Evolutionary conservation across 2,329 filamentous ascomycete genomes (phyloP), one percentile per base, ranked within the genome.

Genomic region (Aspergillus novoparasiticus): DNA sequence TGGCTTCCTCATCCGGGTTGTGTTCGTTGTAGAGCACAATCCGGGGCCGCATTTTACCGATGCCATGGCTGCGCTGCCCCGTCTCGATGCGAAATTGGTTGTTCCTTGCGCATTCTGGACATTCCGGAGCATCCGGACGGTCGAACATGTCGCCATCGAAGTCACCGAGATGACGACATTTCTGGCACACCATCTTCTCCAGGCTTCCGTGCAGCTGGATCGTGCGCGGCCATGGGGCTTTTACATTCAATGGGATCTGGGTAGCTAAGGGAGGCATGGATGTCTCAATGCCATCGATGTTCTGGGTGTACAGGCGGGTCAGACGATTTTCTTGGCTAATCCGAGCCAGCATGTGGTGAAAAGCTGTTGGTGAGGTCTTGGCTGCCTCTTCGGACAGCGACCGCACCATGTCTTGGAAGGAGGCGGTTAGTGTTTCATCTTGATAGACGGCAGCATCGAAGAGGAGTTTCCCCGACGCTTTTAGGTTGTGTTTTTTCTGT

Each of bases 401-500:
- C 74, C 94, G 90, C 70, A 99, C 93, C 94, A 99, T 98, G 75
- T 91, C 89, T 78, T 99, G 95, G 77, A 99, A 99, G 12, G 91
- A 92, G 28, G 91, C 89, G 0, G 94, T 98, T 14, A 94, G 92
- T 26, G 87, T 85, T 76, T 96, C 90, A 81, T 97, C 92, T 78
- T 93, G 94, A 82, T 99, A 99, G 59, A 99, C 95, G 9, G 94
- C 96, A 58, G 95, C 95, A 80, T 99, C 95, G 75, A 99, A 99
- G 0, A 99, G 86, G 69, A 97, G 90, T 79, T 98, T 97, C 58
- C 95, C 95, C 0, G 95, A 97, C 26, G 91, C 88, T 76, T 96
- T 97, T 66, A 97, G 84, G 70, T 95, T 96, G 79, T 97, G 92
- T 74, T 97, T 90, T 65, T 87, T 90, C 68, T 92, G 90, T 30